Conservation (phyloP, 2,329 filamentous ascomycete species). For the Chaetothyriales sp. region DNA sequence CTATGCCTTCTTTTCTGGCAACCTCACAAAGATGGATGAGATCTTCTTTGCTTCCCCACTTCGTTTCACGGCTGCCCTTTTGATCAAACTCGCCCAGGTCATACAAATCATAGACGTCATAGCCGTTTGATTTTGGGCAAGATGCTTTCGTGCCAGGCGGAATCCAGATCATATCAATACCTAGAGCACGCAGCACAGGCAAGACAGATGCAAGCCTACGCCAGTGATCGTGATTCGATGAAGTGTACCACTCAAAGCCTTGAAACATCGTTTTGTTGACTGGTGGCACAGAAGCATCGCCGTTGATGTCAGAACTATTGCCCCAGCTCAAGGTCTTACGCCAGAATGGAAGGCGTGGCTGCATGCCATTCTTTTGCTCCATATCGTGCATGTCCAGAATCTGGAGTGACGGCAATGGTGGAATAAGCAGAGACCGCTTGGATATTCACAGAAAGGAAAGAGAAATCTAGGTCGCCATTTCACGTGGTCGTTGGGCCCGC, state of each 20-base stretch:
- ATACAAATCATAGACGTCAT: constrained; percentile 57
- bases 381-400: neutral
- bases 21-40: constrained; percentile 39
- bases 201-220: constrained; percentile 40
- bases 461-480: neutral
- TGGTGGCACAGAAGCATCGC: neutral
- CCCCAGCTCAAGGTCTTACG: neutral
- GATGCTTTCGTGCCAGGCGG: constrained; percentile 58
- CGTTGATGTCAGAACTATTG: neutral
- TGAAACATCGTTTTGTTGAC: constrained; percentile 51
- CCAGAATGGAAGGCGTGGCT: neutral
- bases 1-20: constrained; percentile 41
- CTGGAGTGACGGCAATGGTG: no score
- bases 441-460: neutral
- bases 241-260: constrained; percentile 60
- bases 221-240: constrained; percentile 43
- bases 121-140: constrained; percentile 47
- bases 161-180: constrained; percentile 52
- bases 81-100: constrained; percentile 61
- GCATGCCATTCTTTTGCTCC: neutral
- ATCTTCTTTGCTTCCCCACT: constrained; percentile 55
- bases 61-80: constrained; percentile 48
- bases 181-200: constrained; percentile 43
- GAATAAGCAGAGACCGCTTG: neutral
- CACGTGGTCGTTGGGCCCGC: neutral